Evolutionary conservation across 345 rosid species (phyloP).

Genomic region (Brassica cretica): DNA sequence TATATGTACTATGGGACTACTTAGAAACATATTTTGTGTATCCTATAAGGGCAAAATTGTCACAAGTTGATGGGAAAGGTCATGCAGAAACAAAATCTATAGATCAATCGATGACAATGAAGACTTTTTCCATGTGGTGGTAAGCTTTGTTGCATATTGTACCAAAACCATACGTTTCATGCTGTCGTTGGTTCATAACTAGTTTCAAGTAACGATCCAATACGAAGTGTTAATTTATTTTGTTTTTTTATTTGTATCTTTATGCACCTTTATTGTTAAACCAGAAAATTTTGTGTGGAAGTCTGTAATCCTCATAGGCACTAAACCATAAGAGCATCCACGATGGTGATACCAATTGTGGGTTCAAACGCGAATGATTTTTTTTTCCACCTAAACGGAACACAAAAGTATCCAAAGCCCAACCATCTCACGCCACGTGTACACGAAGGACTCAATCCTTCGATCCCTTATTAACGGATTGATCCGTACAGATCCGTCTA

Average conservation of each 20-base stretch:
- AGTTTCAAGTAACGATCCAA: conserved; percentile 31
- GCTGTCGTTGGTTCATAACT: conserved; percentile 46
- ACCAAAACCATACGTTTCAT: conserved; percentile 46
- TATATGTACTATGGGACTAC: conserved; percentile 36
- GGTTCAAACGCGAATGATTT: no score
- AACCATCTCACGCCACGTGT: no score
- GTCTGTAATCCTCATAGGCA: no score
- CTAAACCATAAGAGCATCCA: no score
- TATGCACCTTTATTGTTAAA: background rate
- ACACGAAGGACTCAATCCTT: no score
- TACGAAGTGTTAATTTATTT: background rate
- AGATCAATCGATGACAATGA: conserved; percentile 38
- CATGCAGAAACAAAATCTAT: conserved; percentile 34
- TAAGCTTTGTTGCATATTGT: conserved; percentile 34
- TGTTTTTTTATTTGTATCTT: background rate
- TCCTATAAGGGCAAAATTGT: conserved; percentile 47
- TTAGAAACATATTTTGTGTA: conserved; percentile 39
- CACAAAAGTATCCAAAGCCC: no score
- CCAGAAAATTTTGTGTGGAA: no score
- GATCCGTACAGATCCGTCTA: no score
- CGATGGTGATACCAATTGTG: no score
- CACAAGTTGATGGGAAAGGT: conserved; percentile 57
- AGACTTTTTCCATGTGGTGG: conserved; percentile 41
- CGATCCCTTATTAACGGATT: no score
- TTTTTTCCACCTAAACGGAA: no score